Percentiles rank a stretch among this genome's conserved stretches.
phyloP scores from a whole-genome alignment of 2,329 filamentous ascomycete species.

The Neobulgaria alba region DNA sequence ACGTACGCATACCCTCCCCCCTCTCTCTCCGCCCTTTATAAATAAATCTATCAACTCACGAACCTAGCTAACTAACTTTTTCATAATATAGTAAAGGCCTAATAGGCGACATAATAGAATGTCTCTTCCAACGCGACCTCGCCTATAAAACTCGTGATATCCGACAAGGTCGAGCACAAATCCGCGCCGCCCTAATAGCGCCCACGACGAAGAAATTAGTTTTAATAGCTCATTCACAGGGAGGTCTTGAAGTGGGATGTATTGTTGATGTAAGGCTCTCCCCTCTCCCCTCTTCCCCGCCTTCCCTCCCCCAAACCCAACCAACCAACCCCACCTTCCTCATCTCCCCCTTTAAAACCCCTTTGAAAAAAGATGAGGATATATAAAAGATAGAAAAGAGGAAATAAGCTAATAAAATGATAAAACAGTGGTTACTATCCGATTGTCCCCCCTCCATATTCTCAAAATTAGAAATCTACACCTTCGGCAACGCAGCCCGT shows the following conservation, averaged over 20 bases:
- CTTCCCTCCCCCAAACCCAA: too few relatives aligned
- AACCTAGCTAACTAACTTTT: conserved; percentile 1
- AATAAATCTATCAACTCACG: too few relatives aligned
- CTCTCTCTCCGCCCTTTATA: too few relatives aligned
- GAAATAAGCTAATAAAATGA: too few relatives aligned
- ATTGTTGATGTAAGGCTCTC: conserved; percentile 46
- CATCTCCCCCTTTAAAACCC: too few relatives aligned
- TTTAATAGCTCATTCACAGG: conserved; percentile 69
- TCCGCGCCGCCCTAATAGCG: neutral
- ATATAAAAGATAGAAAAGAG: too few relatives aligned
- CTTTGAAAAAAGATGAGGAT: too few relatives aligned
- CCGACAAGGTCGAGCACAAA: conserved; percentile 27
- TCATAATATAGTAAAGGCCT: conserved; percentile 48
- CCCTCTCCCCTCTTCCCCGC: too few relatives aligned
- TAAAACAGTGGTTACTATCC: conserved; percentile 60
- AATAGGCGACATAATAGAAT: conserved; percentile 69
- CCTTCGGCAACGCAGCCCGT: conserved; percentile 70
- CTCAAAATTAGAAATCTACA: conserved; percentile 64
- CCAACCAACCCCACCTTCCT: too few relatives aligned
- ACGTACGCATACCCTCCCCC: conserved; percentile 50
- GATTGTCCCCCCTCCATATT: conserved; percentile 60
- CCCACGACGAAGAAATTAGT: conserved; percentile 61
- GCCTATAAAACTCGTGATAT: conserved; percentile 63
- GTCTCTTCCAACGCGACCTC: conserved; percentile 67
- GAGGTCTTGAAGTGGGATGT: conserved; percentile 63